phyloP scores from a whole-genome alignment of 331 rosid species.

The Prunus yedoensis region DNA sequence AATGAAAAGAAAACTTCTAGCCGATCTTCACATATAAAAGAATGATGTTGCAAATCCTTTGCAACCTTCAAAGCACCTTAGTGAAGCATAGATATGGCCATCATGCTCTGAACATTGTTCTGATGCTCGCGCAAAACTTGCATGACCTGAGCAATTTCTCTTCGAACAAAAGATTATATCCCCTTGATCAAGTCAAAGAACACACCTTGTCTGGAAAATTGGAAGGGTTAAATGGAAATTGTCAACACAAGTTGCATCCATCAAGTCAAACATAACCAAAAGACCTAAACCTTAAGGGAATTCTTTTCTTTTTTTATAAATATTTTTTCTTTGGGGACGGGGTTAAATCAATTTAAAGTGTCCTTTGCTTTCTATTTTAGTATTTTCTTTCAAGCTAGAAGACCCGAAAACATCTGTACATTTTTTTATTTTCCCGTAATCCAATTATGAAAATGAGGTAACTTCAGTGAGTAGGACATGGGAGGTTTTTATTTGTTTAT shows the following conservation, averaged over 20 bases:
- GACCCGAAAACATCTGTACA: not conserved
- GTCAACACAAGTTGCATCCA: slow-evolving; percentile 21
- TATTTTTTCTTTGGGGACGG: not conserved
- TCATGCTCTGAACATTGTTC: slow-evolving; percentile 22
- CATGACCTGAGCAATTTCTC: not conserved
- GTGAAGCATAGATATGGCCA: slow-evolving; percentile 13
- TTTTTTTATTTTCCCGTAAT: not conserved
- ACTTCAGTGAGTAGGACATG: not conserved
- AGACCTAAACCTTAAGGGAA: too few species aligned
- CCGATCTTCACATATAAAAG: not conserved
- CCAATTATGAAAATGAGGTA: not conserved
- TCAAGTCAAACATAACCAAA: not conserved
- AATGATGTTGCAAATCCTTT: slow-evolving; percentile 7
- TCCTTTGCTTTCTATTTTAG: not conserved
- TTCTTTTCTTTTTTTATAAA: too few species aligned
- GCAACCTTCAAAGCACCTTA: slow-evolving; percentile 1
- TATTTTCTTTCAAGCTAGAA: not conserved
- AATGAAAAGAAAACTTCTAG: not conserved
- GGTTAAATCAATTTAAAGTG: not conserved
- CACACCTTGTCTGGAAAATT: slow-evolving; percentile 92
- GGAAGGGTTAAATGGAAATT: slow-evolving; percentile 26
- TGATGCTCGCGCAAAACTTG: slow-evolving; percentile 18
- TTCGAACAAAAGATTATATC: slow-evolving; percentile 2
- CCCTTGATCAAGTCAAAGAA: slow-evolving; percentile 59
- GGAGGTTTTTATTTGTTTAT: not conserved